These are phyloP conservation scores for Aspergillus funiculosus DNA, from an alignment of 495 filamentous ascomycete species.

Conservation along the genomic window DNA sequence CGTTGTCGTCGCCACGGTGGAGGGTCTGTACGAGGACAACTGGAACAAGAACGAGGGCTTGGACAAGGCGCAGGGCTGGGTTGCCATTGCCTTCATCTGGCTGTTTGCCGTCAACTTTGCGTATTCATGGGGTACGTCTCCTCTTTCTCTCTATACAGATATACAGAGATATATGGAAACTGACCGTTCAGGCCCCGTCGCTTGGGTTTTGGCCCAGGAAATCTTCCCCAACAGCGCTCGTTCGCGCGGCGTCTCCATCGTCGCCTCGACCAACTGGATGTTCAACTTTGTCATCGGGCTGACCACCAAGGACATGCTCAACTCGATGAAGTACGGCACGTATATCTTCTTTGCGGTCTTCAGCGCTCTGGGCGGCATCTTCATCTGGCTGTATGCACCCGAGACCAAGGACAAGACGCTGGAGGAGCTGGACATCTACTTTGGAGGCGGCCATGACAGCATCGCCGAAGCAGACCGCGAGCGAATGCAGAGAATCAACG, in stretches of 20 bases:
- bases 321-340: slow-evolving; percentile 36
- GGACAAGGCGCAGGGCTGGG: slow-evolving; percentile 33
- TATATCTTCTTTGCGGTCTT: slow-evolving; percentile 44
- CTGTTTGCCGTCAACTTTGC: slow-evolving; percentile 40
- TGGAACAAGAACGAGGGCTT: slow-evolving; percentile 26
- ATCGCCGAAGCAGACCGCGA: slow-evolving; percentile 21
- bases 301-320: slow-evolving; percentile 38
- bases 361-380: slow-evolving; percentile 42
- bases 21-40: slow-evolving; percentile 31
- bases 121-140: slow-evolving; percentile 33
- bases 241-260: slow-evolving; percentile 35
- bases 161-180: neutral
- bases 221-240: slow-evolving; percentile 40
- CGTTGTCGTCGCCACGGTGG: slow-evolving; percentile 36
- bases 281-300: slow-evolving; percentile 42
- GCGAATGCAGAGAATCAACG: slow-evolving; percentile 30
- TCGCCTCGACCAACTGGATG: slow-evolving; percentile 40
- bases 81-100: slow-evolving; percentile 39
- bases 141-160: neutral
- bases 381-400: slow-evolving; percentile 48
- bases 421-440: slow-evolving; percentile 48
- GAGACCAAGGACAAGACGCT: slow-evolving; percentile 55
- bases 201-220: slow-evolving; percentile 38
- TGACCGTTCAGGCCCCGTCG: slow-evolving; percentile 22
- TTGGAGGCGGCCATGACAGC: slow-evolving; percentile 30